These are phyloP conservation scores for Macrocybe gigantea DNA, from an alignment of 768 basidiomycete genomes.

Conservation along the genomic window DNA sequence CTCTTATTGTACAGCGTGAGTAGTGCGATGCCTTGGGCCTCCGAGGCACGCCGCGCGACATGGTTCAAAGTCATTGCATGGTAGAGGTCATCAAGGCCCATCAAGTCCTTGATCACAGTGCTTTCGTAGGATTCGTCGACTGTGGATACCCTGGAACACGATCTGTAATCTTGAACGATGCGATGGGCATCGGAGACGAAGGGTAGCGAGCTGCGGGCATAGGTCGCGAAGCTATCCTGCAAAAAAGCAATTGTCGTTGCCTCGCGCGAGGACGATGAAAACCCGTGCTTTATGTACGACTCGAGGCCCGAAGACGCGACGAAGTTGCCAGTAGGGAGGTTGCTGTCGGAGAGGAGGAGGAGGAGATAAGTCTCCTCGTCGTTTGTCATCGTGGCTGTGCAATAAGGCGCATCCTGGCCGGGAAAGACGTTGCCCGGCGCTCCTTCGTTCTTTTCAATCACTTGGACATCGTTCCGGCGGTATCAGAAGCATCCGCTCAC, in stretches of 20 bases:
- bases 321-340: constrained; percentile 95
- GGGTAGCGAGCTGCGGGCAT: constrained; percentile 68
- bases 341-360: constrained; percentile 82
- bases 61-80: constrained; percentile 88
- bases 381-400: constrained; percentile 20
- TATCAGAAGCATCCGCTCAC: constrained; percentile 9
- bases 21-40: constrained; percentile 87
- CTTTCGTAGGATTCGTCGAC: constrained; percentile 10
- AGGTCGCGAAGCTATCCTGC: constrained; percentile 67
- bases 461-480: constrained; percentile 15
- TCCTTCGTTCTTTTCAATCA: not conserved
- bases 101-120: constrained; percentile 36
- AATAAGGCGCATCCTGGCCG: not conserved
- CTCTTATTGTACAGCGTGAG: constrained; percentile 84
- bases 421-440: not conserved
- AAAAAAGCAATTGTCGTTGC: constrained; percentile 52
- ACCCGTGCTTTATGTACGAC: constrained; percentile 84
- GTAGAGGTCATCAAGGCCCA: constrained; percentile 66
- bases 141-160: not conserved
- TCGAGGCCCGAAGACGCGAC: constrained; percentile 93
- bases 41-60: constrained; percentile 81
- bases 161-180: constrained; percentile 23
- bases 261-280: constrained; percentile 30
- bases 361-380: constrained; percentile 62
- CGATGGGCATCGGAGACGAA: constrained; percentile 75